Evolutionary conservation across 768 basidiomycete species (phyloP).

Genomic region (Boletus coccyginus): DNA sequence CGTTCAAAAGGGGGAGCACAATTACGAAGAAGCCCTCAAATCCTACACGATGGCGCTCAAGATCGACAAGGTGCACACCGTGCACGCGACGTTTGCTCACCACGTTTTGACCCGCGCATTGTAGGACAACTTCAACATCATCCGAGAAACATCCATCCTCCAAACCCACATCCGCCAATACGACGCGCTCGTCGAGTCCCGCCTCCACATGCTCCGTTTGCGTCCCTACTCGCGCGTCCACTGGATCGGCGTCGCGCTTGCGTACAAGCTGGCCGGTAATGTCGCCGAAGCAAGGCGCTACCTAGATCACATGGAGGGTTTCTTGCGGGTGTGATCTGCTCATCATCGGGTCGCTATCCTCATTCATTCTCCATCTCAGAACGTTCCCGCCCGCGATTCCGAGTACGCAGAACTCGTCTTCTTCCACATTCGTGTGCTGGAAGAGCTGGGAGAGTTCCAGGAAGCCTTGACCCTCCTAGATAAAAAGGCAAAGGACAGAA

Average conservation of each 20-base stretch:
- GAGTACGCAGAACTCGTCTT: constrained; percentile 83
- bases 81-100: background rate
- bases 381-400: constrained; percentile 73
- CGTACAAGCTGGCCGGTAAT: constrained; percentile 82
- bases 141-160: constrained; percentile 86
- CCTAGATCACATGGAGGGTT: constrained; percentile 67
- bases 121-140: constrained; percentile 91
- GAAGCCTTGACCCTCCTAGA: constrained; percentile 67
- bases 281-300: constrained; percentile 65
- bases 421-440: constrained; percentile 71
- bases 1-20: constrained; percentile 90
- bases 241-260: constrained; percentile 88
- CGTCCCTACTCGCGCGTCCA: constrained; percentile 83
- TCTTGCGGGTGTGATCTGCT: constrained; percentile 55
- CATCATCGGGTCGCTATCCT: background rate
- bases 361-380: constrained; percentile 39
- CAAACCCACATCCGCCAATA: constrained; percentile 85
- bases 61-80: constrained; percentile 74
- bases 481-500: constrained; percentile 54
- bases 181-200: constrained; percentile 75
- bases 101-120: background rate
- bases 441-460: constrained; percentile 62
- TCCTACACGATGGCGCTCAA: constrained; percentile 87
- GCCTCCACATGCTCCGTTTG: constrained; percentile 73
- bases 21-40: constrained; percentile 91